phyloP scores from a whole-genome alignment of 768 basidiomycete species.

The Hypholoma fasciculare region DNA sequence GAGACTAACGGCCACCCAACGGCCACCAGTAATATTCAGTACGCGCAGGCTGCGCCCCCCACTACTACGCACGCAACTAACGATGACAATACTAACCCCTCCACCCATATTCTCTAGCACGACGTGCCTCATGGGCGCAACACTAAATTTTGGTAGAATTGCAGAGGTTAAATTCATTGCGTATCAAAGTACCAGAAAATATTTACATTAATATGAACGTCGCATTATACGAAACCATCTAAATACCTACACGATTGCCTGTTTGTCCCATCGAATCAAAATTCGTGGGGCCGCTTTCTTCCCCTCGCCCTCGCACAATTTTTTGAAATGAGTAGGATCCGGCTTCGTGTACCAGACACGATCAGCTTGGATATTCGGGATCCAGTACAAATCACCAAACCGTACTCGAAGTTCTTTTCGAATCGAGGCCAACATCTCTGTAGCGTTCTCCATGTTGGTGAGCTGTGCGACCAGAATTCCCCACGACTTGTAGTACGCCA shows the following conservation, averaged over 20 bases:
- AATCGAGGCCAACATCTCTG: background rate
- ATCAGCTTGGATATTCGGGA: conserved; percentile 8
- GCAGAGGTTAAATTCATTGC: too few relatives aligned
- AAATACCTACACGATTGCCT: background rate
- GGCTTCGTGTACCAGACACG: conserved; percentile 9
- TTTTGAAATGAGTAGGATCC: background rate
- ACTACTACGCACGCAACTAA: too few relatives aligned
- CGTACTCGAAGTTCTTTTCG: background rate
- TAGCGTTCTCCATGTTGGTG: background rate
- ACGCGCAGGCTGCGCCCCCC: too few relatives aligned
- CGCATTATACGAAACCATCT: too few relatives aligned
- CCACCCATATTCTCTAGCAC: too few relatives aligned
- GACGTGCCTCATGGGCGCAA: too few relatives aligned
- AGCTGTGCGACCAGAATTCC: background rate
- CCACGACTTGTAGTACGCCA: conserved; percentile 12
- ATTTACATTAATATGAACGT: too few relatives aligned
- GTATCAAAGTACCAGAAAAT: too few relatives aligned
- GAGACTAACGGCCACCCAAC: too few relatives aligned
- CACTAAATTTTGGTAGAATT: too few relatives aligned
- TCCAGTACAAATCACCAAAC: conserved; percentile 2
- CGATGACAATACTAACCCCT: too few relatives aligned
- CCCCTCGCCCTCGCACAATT: background rate
- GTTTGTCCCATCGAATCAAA: background rate
- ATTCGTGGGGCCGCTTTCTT: background rate
- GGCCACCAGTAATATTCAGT: too few relatives aligned